These are phyloP conservation scores for Kockiozyma suomiensis DNA, from an alignment of 805 yeast genomes.

Conservation along the genomic window DNA sequence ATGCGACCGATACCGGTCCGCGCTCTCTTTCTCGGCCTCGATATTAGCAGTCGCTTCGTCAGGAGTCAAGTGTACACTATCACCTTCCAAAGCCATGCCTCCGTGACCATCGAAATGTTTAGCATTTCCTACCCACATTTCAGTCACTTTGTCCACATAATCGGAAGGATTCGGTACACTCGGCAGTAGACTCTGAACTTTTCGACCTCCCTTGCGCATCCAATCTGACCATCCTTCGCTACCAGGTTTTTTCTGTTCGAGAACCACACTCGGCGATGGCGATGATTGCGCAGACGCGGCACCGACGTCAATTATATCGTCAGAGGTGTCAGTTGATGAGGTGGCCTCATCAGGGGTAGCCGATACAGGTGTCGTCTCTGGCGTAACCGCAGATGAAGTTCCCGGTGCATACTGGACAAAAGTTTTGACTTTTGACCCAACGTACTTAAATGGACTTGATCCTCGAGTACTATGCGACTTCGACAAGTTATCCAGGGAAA, in stretches of 20 bases:
- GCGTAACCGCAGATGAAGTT: neutral
- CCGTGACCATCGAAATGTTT: constrained; percentile 55
- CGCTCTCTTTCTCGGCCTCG: constrained; percentile 44
- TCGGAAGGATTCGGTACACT: constrained; percentile 20
- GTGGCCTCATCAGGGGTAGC: neutral
- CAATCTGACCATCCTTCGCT: constrained; percentile 35
- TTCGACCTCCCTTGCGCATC: constrained; percentile 33
- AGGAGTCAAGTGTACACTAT: constrained; percentile 36
- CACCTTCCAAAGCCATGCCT: constrained; percentile 47
- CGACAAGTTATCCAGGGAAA: neutral
- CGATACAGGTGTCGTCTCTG: neutral
- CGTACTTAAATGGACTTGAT: neutral
- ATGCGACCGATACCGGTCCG: constrained; percentile 61
- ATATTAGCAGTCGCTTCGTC: constrained; percentile 43
- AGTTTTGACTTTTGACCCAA: neutral
- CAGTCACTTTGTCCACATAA: constrained; percentile 43
- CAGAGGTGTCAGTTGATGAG: constrained; percentile 16
- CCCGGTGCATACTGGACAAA: constrained; percentile 2
- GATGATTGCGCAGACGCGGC: constrained; percentile 3
- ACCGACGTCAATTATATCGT: constrained; percentile 27
- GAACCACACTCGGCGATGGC: neutral
- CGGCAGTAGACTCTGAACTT: constrained; percentile 29
- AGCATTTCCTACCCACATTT: constrained; percentile 63
- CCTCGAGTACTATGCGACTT: neutral
- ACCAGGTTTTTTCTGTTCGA: neutral